Base-by-base conservation (phyloP, 1,139 yeast species). In the Geotrichum europaeum region DNA sequence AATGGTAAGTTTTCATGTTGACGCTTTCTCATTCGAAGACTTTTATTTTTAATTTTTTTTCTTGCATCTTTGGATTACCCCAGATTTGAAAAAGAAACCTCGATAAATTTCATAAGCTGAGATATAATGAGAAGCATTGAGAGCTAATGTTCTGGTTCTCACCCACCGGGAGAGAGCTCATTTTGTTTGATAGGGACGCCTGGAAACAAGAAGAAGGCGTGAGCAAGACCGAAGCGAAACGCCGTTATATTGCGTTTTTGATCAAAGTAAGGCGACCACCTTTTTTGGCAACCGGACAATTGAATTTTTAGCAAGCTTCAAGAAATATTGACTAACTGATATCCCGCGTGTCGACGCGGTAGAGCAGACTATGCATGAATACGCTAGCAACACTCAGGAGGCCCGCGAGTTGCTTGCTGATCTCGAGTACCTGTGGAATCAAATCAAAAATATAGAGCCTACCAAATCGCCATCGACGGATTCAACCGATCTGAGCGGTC, bases 121-220 rank as follows among this genome's bases (percentile, higher is more conserved):
- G n/a, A 13, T 34, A 12, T 13, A 13, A 7, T 7, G 40, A 34
- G n/a, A 15, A 34, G 40, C n/a, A 13, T 12, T 34, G 40, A 34
- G 43, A 4, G 47, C 47, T 40, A 56, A 49, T 12, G 20, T n/a
- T 18, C 13, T 40, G 22, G 13, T 18, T 53, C 32, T 25, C 45
- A 25, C n/a, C 45, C 7, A 24, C 7, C 15, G 13, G 3, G 7
- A 25, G 28, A 24, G 32, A 20, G 15, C 12, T 32, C 28, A 9
- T 30, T 40, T n/a, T 40, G 9, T 3, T 36, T n/a, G n/a, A 53
- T 57, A 67, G 70, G 65, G 94, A 87, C 67, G 90, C 96, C 0
- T 89, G 96, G 96, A 84, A 86, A 67, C 74, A 81, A 28, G 90
- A 87, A 69, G 84, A 84, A 66, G 96, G 96, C 0, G 69, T 87